These are phyloP conservation scores for Iberis pinnata DNA, from an alignment of 345 rosid species.

Conservation along the genomic window DNA sequence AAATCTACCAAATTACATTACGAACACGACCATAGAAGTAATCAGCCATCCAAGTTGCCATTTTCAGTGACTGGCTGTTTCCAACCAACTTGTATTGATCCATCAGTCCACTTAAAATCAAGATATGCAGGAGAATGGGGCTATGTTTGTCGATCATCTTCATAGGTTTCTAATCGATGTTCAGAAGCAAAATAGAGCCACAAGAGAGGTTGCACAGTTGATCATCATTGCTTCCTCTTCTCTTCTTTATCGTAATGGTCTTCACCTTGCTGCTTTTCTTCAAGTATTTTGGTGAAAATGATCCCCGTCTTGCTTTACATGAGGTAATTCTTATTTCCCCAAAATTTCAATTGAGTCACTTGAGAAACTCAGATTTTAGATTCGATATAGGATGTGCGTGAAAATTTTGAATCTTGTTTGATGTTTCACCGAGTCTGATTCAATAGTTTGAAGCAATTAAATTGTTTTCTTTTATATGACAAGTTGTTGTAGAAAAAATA, in stretches of 20 bases:
- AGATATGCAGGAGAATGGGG: constrained; percentile 56
- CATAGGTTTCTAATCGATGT: constrained; percentile 48
- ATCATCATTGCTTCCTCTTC: constrained; percentile 32
- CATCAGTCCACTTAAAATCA: constrained; percentile 85
- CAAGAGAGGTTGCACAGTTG: constrained; percentile 46
- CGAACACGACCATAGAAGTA: constrained; percentile 78
- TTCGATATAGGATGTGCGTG: too few species aligned
- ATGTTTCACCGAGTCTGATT: too few species aligned
- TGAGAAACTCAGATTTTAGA: too few species aligned
- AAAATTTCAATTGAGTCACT: too few species aligned
- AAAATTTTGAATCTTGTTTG: too few species aligned
- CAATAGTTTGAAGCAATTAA: too few species aligned
- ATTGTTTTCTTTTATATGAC: too few species aligned
- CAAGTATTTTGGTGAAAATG: constrained; percentile 47
- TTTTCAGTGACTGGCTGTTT: constrained; percentile 57
- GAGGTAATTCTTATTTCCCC: constrained; percentile 35
- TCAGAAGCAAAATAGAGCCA: constrained; percentile 45
- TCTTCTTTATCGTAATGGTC: constrained; percentile 44
- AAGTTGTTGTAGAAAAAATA: background rate
- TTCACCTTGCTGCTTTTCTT: constrained; percentile 54
- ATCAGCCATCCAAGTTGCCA: constrained; percentile 77
- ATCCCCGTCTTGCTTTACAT: constrained; percentile 41
- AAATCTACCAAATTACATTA: too few species aligned
- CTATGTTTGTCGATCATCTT: constrained; percentile 44
- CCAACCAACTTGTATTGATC: constrained; percentile 72